A percentile compares a stretch with the other conserved stretches of the same genome.
Conservation (phyloP, 1,284 basidiomycete species). For the Cystobasidiaceae sp. region DNA sequence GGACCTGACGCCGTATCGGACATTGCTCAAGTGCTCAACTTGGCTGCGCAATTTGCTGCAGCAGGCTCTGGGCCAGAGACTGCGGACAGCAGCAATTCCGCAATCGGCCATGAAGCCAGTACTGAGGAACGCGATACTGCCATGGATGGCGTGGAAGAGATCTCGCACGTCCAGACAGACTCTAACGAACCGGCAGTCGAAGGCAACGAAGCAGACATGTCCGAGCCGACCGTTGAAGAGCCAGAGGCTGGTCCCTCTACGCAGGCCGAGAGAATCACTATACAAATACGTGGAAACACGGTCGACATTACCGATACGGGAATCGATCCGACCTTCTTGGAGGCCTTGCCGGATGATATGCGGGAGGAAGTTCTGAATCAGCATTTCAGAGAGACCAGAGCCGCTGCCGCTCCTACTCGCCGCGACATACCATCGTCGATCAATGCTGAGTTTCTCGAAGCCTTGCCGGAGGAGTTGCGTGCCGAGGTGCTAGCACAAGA, state of each 20-base stretch:
- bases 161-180: background rate
- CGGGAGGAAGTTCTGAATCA: conserved; percentile 96
- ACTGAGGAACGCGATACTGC: background rate
- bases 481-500: conserved; percentile 96
- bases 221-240: background rate
- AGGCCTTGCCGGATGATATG: conserved; percentile 97
- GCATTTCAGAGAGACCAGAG: conserved; percentile 80
- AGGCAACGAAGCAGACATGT: background rate
- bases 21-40: conserved; percentile 16
- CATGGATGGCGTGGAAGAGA: background rate
- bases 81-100: background rate
- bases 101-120: background rate
- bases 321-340: conserved; percentile 95
- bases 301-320: conserved; percentile 99
- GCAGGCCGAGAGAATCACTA: conserved; percentile 58
- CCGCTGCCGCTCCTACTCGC: conserved; percentile 63
- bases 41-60: background rate
- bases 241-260: background rate
- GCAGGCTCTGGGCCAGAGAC: background rate
- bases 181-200: background rate
- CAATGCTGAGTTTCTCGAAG: conserved; percentile 90
- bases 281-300: conserved; percentile 83
- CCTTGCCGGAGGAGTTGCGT: conserved; percentile 89
- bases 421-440: conserved; percentile 63
- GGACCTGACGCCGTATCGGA: conserved; percentile 10